These are phyloP conservation scores for Lepidium sativum DNA, from an alignment of 345 rosid species.

Conservation along the genomic window DNA sequence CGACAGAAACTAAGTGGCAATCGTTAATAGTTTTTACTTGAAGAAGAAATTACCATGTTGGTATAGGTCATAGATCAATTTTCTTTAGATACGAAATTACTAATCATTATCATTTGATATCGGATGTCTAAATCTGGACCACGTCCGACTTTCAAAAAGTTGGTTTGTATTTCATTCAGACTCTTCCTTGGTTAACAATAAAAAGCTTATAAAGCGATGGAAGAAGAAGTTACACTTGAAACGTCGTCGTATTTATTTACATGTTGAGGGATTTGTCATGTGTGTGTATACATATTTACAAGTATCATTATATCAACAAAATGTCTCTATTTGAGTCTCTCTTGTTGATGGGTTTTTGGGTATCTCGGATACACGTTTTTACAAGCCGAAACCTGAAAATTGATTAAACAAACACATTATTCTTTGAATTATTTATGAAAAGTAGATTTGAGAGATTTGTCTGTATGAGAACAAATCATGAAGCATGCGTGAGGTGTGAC, in stretches of 20 bases:
- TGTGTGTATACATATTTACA: conserved; percentile 11
- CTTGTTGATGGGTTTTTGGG: conserved; percentile 49
- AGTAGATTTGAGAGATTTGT: not conserved
- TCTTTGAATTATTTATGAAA: not conserved
- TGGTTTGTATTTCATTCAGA: too few species aligned
- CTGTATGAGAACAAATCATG: conserved; percentile 15
- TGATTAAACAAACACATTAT: not conserved
- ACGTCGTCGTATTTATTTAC: conserved; percentile 7
- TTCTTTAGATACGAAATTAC: too few species aligned
- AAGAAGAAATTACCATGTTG: too few species aligned
- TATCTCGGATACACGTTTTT: conserved; percentile 74
- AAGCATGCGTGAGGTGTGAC: conserved; percentile 29
- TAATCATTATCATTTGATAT: too few species aligned
- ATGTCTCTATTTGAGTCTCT: conserved; percentile 39
- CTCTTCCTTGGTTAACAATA: too few species aligned
- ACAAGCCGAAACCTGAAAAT: conserved; percentile 76
- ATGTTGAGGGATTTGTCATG: not conserved
- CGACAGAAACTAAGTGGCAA: too few species aligned
- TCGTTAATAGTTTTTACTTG: too few species aligned
- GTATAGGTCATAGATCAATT: too few species aligned
- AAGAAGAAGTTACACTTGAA: conserved; percentile 6
- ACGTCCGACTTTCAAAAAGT: too few species aligned
- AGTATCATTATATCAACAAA: not conserved
- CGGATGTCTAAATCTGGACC: too few species aligned
- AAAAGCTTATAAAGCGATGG: too few species aligned